These are phyloP conservation scores for Linaria vulgaris DNA, from an alignment of 257 asterid species.

Conservation along the genomic window DNA sequence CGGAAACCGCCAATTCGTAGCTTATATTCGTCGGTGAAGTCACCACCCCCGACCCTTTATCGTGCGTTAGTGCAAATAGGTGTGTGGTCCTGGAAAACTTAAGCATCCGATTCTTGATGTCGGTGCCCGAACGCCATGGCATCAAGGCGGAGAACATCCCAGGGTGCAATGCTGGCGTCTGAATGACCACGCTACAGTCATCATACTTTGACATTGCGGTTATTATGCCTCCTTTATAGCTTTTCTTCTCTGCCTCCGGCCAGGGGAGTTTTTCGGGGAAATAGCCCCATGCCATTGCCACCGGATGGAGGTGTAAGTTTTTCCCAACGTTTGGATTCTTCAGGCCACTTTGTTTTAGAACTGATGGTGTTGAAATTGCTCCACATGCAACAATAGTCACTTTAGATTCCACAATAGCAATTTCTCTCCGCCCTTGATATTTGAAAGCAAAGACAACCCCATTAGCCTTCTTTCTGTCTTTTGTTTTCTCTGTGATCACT, in stretches of 20 bases:
- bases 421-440: slow-evolving; percentile 37
- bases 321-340: slow-evolving; percentile 69
- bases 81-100: slow-evolving; percentile 68
- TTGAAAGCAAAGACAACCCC: slow-evolving; percentile 56
- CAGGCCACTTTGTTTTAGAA: slow-evolving; percentile 63
- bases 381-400: slow-evolving; percentile 72
- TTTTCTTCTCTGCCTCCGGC: slow-evolving; percentile 56
- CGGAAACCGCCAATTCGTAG: slow-evolving; percentile 44
- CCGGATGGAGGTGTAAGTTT: slow-evolving; percentile 77
- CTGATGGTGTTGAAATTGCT: slow-evolving; percentile 66
- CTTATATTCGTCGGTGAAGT: slow-evolving; percentile 38
- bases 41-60: slow-evolving; percentile 58
- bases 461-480: slow-evolving; percentile 26
- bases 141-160: slow-evolving; percentile 68
- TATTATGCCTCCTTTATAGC: slow-evolving; percentile 74
- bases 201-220: slow-evolving; percentile 71
- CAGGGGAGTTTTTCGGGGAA: slow-evolving; percentile 55
- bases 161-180: slow-evolving; percentile 81
- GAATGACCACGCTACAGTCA: slow-evolving; percentile 61
- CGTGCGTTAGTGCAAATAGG: slow-evolving; percentile 66
- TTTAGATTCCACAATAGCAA: slow-evolving; percentile 51
- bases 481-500: slow-evolving; percentile 34
- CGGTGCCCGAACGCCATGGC: slow-evolving; percentile 78
- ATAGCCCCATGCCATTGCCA: slow-evolving; percentile 73
- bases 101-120: slow-evolving; percentile 53